A percentile compares a stretch with the other conserved stretches of the same genome.
Evolutionary conservation across 345 rosid species (phyloP).

Genomic region (Populus tremula): DNA sequence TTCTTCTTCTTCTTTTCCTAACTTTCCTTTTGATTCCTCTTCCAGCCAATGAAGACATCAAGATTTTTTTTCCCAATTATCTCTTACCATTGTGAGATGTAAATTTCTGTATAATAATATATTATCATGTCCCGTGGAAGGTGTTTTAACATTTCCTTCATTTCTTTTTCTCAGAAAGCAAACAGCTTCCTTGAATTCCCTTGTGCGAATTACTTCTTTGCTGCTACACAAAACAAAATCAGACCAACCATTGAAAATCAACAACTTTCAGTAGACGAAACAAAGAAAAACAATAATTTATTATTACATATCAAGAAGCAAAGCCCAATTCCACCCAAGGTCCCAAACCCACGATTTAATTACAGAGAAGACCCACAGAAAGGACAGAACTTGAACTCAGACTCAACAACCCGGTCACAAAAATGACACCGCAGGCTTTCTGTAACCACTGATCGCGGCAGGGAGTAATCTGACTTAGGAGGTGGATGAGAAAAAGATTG

Average conservation of each 20-base stretch:
- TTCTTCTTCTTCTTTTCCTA: not conserved
- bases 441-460: constrained; percentile 15
- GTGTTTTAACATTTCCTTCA: not conserved
- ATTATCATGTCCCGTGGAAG: not conserved
- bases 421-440: constrained; percentile 50
- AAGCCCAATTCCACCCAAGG: not conserved
- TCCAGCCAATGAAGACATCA: not conserved
- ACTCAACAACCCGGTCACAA: constrained; percentile 54
- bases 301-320: not conserved
- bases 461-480: constrained; percentile 8
- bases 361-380: constrained; percentile 64
- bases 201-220: not conserved
- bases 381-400: constrained; percentile 80
- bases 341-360: not conserved
- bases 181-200: not conserved
- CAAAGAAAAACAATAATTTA: not conserved
- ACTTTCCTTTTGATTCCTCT: not conserved
- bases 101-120: constrained; percentile 1
- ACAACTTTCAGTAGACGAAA: not conserved
- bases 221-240: not conserved
- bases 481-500: constrained; percentile 29
- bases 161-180: not conserved
- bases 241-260: not conserved
- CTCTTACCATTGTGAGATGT: not conserved
- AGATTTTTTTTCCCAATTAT: not conserved